These are phyloP conservation scores for Diaporthe vaccinii DNA, from an alignment of 2,329 filamentous ascomycete species.

Conservation along the genomic window DNA sequence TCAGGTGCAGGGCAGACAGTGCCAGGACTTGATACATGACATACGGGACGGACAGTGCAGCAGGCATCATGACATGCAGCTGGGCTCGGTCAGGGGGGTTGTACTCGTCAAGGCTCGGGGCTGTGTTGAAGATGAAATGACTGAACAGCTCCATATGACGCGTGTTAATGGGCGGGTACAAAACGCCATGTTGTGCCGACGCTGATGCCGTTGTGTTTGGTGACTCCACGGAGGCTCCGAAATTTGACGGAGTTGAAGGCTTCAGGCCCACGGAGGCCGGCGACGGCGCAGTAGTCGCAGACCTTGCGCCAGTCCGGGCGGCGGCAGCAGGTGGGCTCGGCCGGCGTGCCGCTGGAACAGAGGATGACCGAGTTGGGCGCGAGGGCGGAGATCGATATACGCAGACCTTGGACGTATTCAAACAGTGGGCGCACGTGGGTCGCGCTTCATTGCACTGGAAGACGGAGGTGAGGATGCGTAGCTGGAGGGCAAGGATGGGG, in stretches of 20 bases:
- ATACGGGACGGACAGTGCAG: not conserved
- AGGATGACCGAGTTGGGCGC: not conserved
- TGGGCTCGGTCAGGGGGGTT: not conserved
- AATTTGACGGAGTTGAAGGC: not conserved
- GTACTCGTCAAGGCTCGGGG: not conserved
- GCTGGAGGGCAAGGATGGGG: not conserved
- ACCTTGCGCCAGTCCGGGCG: not conserved
- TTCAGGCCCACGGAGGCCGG: not conserved
- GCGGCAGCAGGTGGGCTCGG: slow-evolving; percentile 2
- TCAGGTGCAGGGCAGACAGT: not conserved
- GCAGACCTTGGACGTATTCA: not conserved
- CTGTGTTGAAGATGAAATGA: not conserved
- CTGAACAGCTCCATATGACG: slow-evolving; percentile 3
- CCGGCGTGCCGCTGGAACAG: not conserved
- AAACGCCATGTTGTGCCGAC: not conserved
- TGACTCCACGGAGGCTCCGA: not conserved
- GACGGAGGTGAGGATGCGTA: not conserved
- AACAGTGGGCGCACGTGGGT: not conserved
- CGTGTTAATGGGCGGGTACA: slow-evolving; percentile 1
- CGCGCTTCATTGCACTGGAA: slow-evolving; percentile 2
- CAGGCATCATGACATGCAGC: not conserved
- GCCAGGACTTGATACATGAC: not conserved
- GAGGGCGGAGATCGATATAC: not conserved
- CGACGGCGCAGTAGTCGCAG: not conserved
- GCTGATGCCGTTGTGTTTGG: not conserved